Conservation (phyloP, 129 eudicot species). For the Flaveria sonorensis region DNA sequence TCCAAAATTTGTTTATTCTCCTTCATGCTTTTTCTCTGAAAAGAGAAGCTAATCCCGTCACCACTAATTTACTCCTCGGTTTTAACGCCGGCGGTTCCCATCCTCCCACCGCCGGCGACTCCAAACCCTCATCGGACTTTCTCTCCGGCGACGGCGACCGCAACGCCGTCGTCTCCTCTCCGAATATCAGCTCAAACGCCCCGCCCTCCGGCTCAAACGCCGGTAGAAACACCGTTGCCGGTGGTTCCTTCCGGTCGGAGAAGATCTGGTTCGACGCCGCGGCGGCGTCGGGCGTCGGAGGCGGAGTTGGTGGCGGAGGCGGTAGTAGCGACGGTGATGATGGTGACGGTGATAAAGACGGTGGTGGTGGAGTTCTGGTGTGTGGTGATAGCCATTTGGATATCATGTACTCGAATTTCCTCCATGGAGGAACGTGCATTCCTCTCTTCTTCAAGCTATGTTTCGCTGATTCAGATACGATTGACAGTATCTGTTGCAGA, state of each 20-base stretch:
- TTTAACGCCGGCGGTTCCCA: constrained; percentile 72
- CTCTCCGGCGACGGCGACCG: not conserved
- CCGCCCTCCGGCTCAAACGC: constrained; percentile 39
- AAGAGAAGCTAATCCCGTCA: constrained; percentile 77
- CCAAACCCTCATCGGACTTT: constrained; percentile 40
- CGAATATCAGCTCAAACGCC: constrained; percentile 50
- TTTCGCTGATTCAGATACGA: constrained; percentile 64
- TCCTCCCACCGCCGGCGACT: constrained; percentile 19
- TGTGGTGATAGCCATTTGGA: constrained; percentile 78
- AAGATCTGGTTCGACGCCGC: constrained; percentile 21
- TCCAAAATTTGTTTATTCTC: constrained; percentile 51
- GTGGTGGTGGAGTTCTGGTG: constrained; percentile 36
- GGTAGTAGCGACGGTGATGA: not conserved
- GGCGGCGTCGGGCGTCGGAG: constrained; percentile 24
- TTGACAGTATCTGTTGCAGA: constrained; percentile 55
- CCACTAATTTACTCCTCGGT: constrained; percentile 55
- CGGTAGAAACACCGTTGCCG: constrained; percentile 9
- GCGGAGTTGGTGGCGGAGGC: constrained; percentile 39
- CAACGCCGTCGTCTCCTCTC: constrained; percentile 34
- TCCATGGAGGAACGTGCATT: constrained; percentile 84
- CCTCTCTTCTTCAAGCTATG: constrained; percentile 82
- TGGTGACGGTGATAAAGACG: not conserved
- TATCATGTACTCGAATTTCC: constrained; percentile 73
- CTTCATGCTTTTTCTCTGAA: constrained; percentile 62
- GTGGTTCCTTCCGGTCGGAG: not conserved